These are phyloP conservation scores for Ogataea chonburiensis DNA, from an alignment of 805 yeast genomes.

Conservation along the genomic window DNA sequence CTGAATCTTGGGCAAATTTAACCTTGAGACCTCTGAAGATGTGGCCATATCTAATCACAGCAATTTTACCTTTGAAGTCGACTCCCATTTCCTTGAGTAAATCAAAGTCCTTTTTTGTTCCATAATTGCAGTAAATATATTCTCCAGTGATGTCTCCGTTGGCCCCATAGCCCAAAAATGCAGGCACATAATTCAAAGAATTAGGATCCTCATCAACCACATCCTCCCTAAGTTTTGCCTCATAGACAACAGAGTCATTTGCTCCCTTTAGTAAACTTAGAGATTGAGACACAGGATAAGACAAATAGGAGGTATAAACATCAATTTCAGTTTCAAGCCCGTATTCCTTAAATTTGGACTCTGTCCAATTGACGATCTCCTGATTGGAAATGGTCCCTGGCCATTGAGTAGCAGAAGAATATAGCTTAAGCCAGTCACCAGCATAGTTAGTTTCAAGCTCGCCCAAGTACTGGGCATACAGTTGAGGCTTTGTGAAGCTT, in stretches of 20 bases:
- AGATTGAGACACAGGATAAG: conserved; percentile 58
- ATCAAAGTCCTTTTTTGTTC: conserved; percentile 59
- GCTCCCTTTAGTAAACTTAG: conserved; percentile 40
- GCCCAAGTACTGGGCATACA: conserved; percentile 20
- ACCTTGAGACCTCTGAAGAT: conserved; percentile 74
- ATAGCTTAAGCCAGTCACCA: conserved; percentile 52
- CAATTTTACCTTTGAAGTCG: conserved; percentile 55
- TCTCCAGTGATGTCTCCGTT: conserved; percentile 70
- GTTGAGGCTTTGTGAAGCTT: background rate
- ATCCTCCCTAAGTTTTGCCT: conserved; percentile 57
- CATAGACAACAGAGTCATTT: conserved; percentile 36
- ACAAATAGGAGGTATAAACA: conserved; percentile 58
- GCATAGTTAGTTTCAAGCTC: conserved; percentile 39
- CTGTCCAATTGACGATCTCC: conserved; percentile 57
- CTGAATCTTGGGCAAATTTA: conserved; percentile 69
- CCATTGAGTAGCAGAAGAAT: conserved; percentile 54
- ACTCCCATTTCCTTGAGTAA: conserved; percentile 46
- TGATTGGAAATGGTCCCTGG: conserved; percentile 48
- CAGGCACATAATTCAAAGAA: conserved; percentile 54
- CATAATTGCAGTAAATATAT: conserved; percentile 68
- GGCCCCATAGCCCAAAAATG: conserved; percentile 76
- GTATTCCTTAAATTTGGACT: conserved; percentile 53
- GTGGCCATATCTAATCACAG: conserved; percentile 63
- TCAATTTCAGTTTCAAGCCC: conserved; percentile 57
- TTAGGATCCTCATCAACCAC: conserved; percentile 47